These are phyloP conservation scores for Rhizopus arrhizus DNA, from an alignment of 371 early-diverging fungal species.

Conservation along the genomic window DNA sequence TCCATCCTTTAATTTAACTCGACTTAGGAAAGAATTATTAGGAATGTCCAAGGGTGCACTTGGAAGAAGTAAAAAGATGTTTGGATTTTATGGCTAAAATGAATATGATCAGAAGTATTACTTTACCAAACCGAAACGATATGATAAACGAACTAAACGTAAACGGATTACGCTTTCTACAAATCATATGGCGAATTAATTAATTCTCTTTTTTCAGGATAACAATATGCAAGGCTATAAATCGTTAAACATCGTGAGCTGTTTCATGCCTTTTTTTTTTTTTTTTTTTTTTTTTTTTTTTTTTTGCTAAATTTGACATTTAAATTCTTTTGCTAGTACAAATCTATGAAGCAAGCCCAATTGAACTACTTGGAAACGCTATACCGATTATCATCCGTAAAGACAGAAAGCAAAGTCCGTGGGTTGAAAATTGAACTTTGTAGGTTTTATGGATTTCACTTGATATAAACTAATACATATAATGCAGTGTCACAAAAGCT, in stretches of 20 bases:
- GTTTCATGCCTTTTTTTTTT: no score
- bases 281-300: not conserved
- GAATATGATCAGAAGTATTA: not conserved
- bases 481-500: no score
- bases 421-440: not conserved
- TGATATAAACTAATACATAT: no score
- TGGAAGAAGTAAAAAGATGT: conserved; percentile 1
- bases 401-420: not conserved
- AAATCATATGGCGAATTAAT: no score
- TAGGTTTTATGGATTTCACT: not conserved
- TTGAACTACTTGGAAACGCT: not conserved
- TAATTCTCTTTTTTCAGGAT: no score
- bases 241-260: not conserved
- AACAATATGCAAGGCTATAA: not conserved
- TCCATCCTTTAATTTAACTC: not conserved
- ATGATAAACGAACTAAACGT: not conserved
- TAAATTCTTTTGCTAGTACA: not conserved
- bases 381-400: not conserved
- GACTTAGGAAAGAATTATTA: not conserved
- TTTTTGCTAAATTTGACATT: not conserved
- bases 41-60: not conserved
- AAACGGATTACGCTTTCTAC: not conserved
- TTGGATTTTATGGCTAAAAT: not conserved
- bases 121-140: not conserved
- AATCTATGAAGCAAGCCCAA: not conserved